Evolutionary conservation across 139 green algal genomes (phyloP).

Genomic region (Zygnema cylindricum): DNA sequence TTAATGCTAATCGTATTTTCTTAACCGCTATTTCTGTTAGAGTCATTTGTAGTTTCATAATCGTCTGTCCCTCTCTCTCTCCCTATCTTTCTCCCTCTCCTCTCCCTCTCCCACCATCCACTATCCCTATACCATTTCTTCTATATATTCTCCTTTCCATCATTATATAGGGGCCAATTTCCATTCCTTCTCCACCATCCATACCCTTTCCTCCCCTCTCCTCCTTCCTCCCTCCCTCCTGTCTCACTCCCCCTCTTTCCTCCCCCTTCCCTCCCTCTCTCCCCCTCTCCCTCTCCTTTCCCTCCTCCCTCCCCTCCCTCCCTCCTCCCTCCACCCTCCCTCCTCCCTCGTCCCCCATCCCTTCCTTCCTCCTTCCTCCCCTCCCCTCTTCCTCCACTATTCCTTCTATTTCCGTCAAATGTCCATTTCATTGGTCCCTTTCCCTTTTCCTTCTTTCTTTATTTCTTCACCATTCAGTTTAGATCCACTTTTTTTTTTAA

Average conservation of each 20-base stretch:
- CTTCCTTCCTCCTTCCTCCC: too few relatives aligned
- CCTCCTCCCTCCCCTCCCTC: too few relatives aligned
- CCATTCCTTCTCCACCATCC: conserved; percentile 62
- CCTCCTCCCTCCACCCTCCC: too few relatives aligned
- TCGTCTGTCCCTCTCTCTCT: conserved; percentile 37
- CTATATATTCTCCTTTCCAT: background rate
- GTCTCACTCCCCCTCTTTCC: background rate
- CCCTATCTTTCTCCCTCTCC: background rate
- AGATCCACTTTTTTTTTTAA: background rate
- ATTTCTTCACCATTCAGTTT: background rate
- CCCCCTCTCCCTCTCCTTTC: background rate
- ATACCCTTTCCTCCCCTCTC: conserved; percentile 45
- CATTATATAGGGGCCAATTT: conserved; percentile 54
- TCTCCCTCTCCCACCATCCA: background rate
- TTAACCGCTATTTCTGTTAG: too few relatives aligned
- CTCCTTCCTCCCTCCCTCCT: conserved; percentile 15
- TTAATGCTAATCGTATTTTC: too few relatives aligned
- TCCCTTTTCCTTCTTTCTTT: conserved; percentile 2
- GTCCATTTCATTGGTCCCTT: conserved; percentile 7
- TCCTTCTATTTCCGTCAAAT: too few relatives aligned
- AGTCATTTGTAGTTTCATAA: too few relatives aligned
- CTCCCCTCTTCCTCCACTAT: too few relatives aligned
- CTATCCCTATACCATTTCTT: conserved; percentile 5
- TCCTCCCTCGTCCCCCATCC: too few relatives aligned
- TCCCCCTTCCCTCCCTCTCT: background rate